phyloP scores from a whole-genome alignment of 1,284 basidiomycete species.

The Heterobasidion annosum region DNA sequence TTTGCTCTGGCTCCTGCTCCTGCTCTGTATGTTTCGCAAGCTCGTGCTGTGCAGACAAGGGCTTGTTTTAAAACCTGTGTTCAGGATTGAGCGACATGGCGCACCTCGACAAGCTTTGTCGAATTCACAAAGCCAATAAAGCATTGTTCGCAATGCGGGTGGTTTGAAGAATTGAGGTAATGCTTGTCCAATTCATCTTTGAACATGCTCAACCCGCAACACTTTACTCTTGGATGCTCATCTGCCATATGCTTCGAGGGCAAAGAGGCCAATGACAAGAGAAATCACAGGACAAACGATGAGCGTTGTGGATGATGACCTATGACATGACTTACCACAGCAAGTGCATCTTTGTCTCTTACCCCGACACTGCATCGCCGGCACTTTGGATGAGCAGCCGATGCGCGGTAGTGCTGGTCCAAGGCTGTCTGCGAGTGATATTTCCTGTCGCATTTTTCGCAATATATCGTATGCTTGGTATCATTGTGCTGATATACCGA shows the following conservation, averaged over 20 bases:
- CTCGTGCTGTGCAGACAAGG: neutral
- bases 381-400: slow-evolving; percentile 9
- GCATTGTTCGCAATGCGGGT: slow-evolving; percentile 7
- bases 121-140: slow-evolving; percentile 8
- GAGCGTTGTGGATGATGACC: neutral
- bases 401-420: slow-evolving; percentile 12
- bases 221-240: slow-evolving; percentile 10
- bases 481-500: slow-evolving; percentile 6
- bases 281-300: neutral
- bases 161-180: slow-evolving; percentile 9
- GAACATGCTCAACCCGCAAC: slow-evolving; percentile 8
- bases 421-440: slow-evolving; percentile 9
- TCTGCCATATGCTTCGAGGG: slow-evolving; percentile 8
- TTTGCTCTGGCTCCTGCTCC: neutral
- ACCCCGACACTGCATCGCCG: slow-evolving; percentile 8
- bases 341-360: slow-evolving; percentile 6
- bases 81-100: neutral
- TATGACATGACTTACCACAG: slow-evolving; percentile 5
- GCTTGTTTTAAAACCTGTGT: neutral
- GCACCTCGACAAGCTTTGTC: slow-evolving; percentile 7
- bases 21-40: slow-evolving; percentile 2
- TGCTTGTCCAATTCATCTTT: slow-evolving; percentile 9
- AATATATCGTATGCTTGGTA: slow-evolving; percentile 10
- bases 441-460: slow-evolving; percentile 9
- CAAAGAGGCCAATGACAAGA: neutral